A percentile compares a stretch with the other conserved stretches of the same genome.
phyloP scores from a whole-genome alignment of 169 alveolate genomes.

The Babesia bigemina region DNA sequence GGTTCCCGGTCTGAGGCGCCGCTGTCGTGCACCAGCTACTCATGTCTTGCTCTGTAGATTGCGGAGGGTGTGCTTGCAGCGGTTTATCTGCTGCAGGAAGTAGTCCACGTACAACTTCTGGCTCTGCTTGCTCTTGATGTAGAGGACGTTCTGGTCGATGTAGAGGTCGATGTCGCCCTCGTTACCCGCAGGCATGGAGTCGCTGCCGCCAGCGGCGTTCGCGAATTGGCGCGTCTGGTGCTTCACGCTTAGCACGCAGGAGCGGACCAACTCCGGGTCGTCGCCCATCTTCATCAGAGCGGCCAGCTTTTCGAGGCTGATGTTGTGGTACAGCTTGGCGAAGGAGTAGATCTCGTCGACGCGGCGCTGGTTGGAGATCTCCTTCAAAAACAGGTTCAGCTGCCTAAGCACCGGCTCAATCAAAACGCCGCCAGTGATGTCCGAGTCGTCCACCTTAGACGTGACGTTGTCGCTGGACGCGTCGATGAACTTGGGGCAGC shows the following conservation, averaged over 20 bases:
- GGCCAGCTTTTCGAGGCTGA: conserved; percentile 72
- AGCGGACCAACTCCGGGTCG: conserved; percentile 71
- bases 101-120: conserved; percentile 78
- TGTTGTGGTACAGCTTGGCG: conserved; percentile 81
- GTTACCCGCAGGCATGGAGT: conserved; percentile 59
- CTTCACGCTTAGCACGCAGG: conserved; percentile 77
- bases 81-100: conserved; percentile 77
- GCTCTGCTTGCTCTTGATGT: conserved; percentile 72
- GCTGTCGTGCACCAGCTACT: conserved; percentile 42
- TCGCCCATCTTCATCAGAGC: conserved; percentile 70
- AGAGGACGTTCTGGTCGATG: conserved; percentile 75
- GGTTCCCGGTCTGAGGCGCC: conserved; percentile 26
- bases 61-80: conserved; percentile 70
- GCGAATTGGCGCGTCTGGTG: conserved; percentile 74
- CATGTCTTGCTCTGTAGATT: conserved; percentile 62
- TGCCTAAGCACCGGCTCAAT: conserved; percentile 75
- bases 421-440: conserved; percentile 41
- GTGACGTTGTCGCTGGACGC: conserved; percentile 66
- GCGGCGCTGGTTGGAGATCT: conserved; percentile 73
- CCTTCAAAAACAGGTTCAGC: conserved; percentile 72
- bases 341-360: conserved; percentile 76
- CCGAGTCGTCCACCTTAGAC: conserved; percentile 56
- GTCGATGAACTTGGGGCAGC: conserved; percentile 83
- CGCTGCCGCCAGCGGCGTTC: conserved; percentile 73
- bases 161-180: conserved; percentile 75